Evolutionary conservation across 2,329 filamentous ascomycete species (phyloP).

Genomic region (Neophaeococcomyces aloes): DNA sequence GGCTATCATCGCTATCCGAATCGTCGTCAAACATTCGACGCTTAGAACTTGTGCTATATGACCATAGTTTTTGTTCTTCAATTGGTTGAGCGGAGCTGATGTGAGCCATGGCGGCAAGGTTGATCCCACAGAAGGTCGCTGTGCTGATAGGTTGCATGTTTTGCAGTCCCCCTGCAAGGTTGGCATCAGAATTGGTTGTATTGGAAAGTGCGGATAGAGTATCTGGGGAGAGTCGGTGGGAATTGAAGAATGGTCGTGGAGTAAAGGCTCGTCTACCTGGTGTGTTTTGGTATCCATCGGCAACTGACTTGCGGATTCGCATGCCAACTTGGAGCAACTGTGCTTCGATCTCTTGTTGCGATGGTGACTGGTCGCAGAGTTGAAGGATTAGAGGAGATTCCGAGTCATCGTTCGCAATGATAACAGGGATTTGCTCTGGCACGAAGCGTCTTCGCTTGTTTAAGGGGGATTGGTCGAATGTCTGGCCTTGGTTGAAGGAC

Average conservation of each 20-base stretch:
- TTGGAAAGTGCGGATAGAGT: slow-evolving; percentile 17
- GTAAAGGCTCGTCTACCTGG: slow-evolving; percentile 21
- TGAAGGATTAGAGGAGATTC: slow-evolving; percentile 28
- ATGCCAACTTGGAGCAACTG: slow-evolving; percentile 87
- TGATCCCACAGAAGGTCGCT: slow-evolving; percentile 21
- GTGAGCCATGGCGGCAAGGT: slow-evolving; percentile 25
- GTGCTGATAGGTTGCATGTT: slow-evolving; percentile 49
- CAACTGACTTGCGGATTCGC: slow-evolving; percentile 84
- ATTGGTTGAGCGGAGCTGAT: slow-evolving; percentile 29
- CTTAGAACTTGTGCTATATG: slow-evolving; percentile 29
- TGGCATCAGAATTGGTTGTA: slow-evolving; percentile 9
- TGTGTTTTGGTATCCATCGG: slow-evolving; percentile 81
- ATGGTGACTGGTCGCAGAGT: slow-evolving; percentile 29
- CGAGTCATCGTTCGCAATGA: slow-evolving; percentile 15
- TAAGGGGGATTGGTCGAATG: slow-evolving; percentile 12
- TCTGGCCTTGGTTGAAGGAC: not conserved
- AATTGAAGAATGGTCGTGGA: slow-evolving; percentile 19
- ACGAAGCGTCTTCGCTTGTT: slow-evolving; percentile 37
- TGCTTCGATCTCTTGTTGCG: slow-evolving; percentile 50
- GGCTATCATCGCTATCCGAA: slow-evolving; percentile 27
- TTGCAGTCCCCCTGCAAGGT: slow-evolving; percentile 51
- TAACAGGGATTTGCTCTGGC: slow-evolving; percentile 27
- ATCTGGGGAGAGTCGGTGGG: slow-evolving; percentile 17
- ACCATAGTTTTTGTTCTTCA: slow-evolving; percentile 30
- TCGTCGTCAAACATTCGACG: slow-evolving; percentile 30